Percentiles rank a stretch among this genome's conserved stretches.
Evolutionary conservation across 2,329 filamentous ascomycete genomes (phyloP).

Genomic region (Penicillium crustosum): DNA sequence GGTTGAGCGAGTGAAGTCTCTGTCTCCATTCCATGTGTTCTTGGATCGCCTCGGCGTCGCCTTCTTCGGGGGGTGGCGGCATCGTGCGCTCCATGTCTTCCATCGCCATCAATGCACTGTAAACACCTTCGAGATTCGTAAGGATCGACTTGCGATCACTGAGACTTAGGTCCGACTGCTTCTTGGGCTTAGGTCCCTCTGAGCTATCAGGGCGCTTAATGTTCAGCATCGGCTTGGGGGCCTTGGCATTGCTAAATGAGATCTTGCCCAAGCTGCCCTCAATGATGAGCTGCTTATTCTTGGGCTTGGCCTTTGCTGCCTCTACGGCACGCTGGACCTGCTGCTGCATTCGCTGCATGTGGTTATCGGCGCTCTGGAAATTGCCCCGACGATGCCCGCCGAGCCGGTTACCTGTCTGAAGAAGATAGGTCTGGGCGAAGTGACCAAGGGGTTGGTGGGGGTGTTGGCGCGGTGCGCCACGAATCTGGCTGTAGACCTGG

Average conservation of each 20-base stretch:
- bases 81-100: constrained; percentile 87
- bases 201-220: constrained; percentile 81
- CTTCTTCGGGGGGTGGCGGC: constrained; percentile 65
- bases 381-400: constrained; percentile 68
- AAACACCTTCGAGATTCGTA: constrained; percentile 84
- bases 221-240: constrained; percentile 89
- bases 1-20: constrained; percentile 68
- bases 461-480: constrained; percentile 83
- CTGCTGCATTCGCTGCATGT: constrained; percentile 98
- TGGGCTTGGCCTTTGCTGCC: constrained; percentile 94
- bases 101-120: constrained; percentile 84
- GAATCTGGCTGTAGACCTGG: constrained; percentile 93
- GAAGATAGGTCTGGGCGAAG: constrained; percentile 96
- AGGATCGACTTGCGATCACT: constrained; percentile 81
- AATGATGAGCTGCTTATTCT: constrained; percentile 95
- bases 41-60: constrained; percentile 68
- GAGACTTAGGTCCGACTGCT: constrained; percentile 54
- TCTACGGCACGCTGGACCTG: constrained; percentile 97
- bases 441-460: constrained; percentile 91
- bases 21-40: constrained; percentile 78
- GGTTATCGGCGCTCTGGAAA: constrained; percentile 84
- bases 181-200: constrained; percentile 56
- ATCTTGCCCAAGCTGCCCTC: constrained; percentile 97
- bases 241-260: constrained; percentile 98
- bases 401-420: constrained; percentile 85